phyloP scores from a whole-genome alignment of 805 yeast genomes.

The Starmerella davenportii region DNA sequence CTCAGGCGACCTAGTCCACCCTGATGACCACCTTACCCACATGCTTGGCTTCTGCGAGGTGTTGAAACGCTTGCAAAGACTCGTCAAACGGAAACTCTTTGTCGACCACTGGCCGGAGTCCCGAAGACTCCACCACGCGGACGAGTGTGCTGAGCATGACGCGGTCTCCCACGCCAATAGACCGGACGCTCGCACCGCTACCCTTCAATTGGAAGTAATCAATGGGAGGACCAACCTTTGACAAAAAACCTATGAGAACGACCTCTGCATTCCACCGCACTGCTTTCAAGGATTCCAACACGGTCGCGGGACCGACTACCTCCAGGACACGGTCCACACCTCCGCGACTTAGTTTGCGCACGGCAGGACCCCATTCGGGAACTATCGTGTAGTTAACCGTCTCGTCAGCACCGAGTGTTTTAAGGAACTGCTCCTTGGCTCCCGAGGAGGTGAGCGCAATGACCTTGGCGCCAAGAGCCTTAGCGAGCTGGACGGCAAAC shows the following conservation, averaged over 20 bases:
- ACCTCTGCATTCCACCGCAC: not conserved
- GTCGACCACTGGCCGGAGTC: not conserved
- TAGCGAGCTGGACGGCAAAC: not conserved
- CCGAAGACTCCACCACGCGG: not conserved
- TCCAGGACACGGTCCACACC: not conserved
- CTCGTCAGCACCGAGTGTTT: not conserved
- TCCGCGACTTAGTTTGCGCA: not conserved
- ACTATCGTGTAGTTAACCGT: not conserved
- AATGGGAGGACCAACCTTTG: not conserved
- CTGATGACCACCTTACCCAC: not conserved
- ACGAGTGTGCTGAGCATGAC: not conserved
- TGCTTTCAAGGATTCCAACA: not conserved
- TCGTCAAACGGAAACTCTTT: not conserved
- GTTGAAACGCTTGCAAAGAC: not conserved
- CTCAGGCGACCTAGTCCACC: not conserved
- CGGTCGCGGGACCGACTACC: not conserved
- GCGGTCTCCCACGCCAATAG: not conserved
- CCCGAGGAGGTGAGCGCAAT: not conserved
- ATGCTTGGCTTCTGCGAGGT: not conserved
- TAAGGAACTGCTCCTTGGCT: not conserved
- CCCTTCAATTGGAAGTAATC: slow-evolving; percentile 1
- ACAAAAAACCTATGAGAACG: not conserved
- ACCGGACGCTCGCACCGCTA: not conserved
- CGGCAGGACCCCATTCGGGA: not conserved
- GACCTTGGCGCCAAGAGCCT: not conserved